These are phyloP conservation scores for Hibiscus tridactylites DNA, from an alignment of 345 rosid genomes.

Conservation along the genomic window DNA sequence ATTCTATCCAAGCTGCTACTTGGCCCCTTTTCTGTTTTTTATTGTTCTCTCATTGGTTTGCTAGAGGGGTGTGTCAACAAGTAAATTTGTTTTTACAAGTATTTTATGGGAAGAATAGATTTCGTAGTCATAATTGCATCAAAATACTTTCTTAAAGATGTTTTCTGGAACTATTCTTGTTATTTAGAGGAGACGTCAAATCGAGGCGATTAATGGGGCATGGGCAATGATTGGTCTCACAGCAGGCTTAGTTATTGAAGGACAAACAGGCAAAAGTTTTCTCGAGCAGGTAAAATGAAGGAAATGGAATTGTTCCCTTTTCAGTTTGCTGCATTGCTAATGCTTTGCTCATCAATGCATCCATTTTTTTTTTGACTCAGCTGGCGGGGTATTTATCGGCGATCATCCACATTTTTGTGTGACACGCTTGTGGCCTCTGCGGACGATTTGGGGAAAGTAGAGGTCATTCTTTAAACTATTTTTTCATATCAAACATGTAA, in stretches of 20 bases:
- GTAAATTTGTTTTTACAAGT: background rate
- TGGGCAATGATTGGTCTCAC: conserved; percentile 93
- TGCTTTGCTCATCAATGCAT: background rate
- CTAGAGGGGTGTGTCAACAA: background rate
- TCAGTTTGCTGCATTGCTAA: background rate
- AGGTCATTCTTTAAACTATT: background rate
- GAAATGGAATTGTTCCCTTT: background rate
- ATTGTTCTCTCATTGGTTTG: background rate
- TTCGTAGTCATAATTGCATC: background rate
- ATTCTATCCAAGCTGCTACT: background rate
- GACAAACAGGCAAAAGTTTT: conserved; percentile 63
- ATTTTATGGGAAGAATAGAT: background rate
- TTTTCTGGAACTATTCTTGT: conserved; percentile 1
- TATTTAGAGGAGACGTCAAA: conserved; percentile 57
- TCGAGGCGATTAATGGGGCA: conserved; percentile 88
- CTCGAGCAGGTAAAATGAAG: conserved; percentile 52
- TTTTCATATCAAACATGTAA: background rate
- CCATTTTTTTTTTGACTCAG: conserved; percentile 27
- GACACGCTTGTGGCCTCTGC: conserved; percentile 7
- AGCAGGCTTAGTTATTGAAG: conserved; percentile 73
- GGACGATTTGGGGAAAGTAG: background rate
- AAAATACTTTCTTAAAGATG: background rate
- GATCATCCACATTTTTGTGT: conserved; percentile 29
- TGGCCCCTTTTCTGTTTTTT: background rate
- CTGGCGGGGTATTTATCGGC: conserved; percentile 66